Evolutionary conservation across 106 monocot species (phyloP).

Genomic region (Dendrobium chrysotoxum): DNA sequence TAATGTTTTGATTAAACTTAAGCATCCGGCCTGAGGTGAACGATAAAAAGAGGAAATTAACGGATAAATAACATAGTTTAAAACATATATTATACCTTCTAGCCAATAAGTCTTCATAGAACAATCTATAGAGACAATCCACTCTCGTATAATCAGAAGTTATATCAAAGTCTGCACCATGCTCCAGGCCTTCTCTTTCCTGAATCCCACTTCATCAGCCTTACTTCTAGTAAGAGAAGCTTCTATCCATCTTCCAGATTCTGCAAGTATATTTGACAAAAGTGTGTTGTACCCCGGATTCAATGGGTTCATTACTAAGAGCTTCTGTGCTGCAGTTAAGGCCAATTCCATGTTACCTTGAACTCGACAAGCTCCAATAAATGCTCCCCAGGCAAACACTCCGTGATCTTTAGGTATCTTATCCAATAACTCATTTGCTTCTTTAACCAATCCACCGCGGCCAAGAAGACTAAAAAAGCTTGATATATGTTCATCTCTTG

Average conservation of each 20-base stretch:
- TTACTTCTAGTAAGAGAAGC: constrained; percentile 28
- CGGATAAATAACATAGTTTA: too few species aligned
- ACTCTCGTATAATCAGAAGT: too few species aligned
- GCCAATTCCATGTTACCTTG: constrained; percentile 30
- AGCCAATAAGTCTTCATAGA: too few species aligned
- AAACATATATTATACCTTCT: too few species aligned
- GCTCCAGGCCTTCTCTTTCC: constrained; percentile 32
- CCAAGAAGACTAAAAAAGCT: constrained; percentile 42
- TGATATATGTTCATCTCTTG: constrained; percentile 28
- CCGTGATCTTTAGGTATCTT: constrained; percentile 19
- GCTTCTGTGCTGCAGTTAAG: constrained; percentile 18
- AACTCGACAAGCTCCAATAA: constrained; percentile 39
- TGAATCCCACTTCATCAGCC: constrained; percentile 13
- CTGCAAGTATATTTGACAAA: constrained; percentile 32
- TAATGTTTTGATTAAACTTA: too few species aligned
- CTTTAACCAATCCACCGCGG: constrained; percentile 33
- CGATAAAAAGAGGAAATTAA: too few species aligned
- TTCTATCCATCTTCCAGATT: constrained; percentile 40
- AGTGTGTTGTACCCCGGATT: constrained; percentile 28
- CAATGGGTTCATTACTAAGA: constrained; percentile 25
- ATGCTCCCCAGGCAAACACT: constrained; percentile 36
- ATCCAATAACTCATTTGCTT: constrained; percentile 27
- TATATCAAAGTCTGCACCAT: constrained; percentile 10
- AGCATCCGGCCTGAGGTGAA: too few species aligned
- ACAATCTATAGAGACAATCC: too few species aligned